Base-by-base conservation (phyloP, 805 yeast genomes). In the Danielia oregonensis region DNA sequence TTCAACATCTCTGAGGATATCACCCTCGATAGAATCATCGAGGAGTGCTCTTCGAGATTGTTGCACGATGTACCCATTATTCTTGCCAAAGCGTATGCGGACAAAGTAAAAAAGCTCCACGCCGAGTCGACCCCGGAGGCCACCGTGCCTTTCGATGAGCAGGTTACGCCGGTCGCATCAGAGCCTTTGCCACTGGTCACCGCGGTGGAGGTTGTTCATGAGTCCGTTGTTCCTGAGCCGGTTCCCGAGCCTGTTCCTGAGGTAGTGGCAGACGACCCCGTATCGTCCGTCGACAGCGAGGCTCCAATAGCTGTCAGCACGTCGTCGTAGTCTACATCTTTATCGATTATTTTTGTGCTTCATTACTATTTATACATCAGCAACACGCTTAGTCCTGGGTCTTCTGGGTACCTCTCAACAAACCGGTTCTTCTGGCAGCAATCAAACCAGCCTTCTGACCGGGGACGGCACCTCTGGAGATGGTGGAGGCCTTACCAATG, bases 1-100 rank as follows among this genome's bases (percentile, higher is more conserved):
- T 57, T 73, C 37, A 62, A 65, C 11, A 34, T 43, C 21, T 36
- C 44, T 12, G 62, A 64, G n/a, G 68, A 58, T 2, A 63, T 54
- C 13, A 68, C 69, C 2, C 48, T 74, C 24, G 57, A 57, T 3
- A 57, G 57, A n/a, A 76, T 81, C 2, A 57, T 74, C 29, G 61
- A 13, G 52, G 54, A 13, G 55, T 74, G 39, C 45, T 61, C 26
- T 59, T 54, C 21, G 56, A 57, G 39, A 65, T 13, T 35, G 23
- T 21, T 36, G 23, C 30, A 40, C 22, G 31, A 45, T 31, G 18
- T 19, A 11, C 15, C 17, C 9, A 18, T 26, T n/a, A 33, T 13
- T 9, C 28, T 40, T n/a, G 30, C 29, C 26, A 24, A 29, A 18
- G 47, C 47, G 7, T 43, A 23, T 16, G 27, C 32, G 11, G 15